These are phyloP conservation scores for Kluyveromyces siamensis DNA, from an alignment of 805 yeast genomes.

Conservation along the genomic window DNA sequence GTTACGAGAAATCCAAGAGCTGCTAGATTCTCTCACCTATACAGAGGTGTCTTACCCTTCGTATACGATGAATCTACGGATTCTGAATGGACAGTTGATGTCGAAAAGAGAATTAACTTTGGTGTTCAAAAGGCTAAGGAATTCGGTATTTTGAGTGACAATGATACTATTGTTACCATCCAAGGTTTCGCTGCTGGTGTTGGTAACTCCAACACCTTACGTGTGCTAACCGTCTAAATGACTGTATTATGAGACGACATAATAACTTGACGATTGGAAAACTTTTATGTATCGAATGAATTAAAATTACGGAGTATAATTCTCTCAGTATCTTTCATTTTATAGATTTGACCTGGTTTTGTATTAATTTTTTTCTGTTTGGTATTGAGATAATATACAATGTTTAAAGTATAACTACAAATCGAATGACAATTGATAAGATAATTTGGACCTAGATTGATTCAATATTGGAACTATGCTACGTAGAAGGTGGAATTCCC, in stretches of 20 bases:
- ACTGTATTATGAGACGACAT: not conserved
- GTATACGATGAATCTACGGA: slow-evolving; percentile 51
- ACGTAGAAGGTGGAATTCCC: slow-evolving; percentile 23
- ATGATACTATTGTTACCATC: slow-evolving; percentile 86
- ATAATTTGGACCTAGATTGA: slow-evolving; percentile 6
- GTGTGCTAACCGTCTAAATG: slow-evolving; percentile 68
- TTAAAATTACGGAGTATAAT: not conserved
- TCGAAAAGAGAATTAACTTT: slow-evolving; percentile 87
- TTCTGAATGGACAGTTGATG: slow-evolving; percentile 92
- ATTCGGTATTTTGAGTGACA: slow-evolving; percentile 76
- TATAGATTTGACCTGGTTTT: not conserved
- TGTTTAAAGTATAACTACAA: not conserved
- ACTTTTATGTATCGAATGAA: not conserved
- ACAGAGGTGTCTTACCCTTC: slow-evolving; percentile 98
- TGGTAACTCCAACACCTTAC: slow-evolving; percentile 98
- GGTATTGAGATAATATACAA: not conserved
- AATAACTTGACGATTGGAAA: too few species aligned
- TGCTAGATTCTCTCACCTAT: slow-evolving; percentile 92
- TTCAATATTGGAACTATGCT: slow-evolving; percentile 20
- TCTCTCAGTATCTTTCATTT: not conserved
- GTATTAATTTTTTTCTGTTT: too few species aligned
- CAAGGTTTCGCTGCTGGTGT: slow-evolving; percentile 99
- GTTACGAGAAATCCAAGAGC: slow-evolving; percentile 91
- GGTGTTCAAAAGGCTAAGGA: slow-evolving; percentile 85
- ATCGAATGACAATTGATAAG: not conserved